Base-by-base conservation (phyloP, 345 rosid species). In the Hevea brasiliensis region DNA sequence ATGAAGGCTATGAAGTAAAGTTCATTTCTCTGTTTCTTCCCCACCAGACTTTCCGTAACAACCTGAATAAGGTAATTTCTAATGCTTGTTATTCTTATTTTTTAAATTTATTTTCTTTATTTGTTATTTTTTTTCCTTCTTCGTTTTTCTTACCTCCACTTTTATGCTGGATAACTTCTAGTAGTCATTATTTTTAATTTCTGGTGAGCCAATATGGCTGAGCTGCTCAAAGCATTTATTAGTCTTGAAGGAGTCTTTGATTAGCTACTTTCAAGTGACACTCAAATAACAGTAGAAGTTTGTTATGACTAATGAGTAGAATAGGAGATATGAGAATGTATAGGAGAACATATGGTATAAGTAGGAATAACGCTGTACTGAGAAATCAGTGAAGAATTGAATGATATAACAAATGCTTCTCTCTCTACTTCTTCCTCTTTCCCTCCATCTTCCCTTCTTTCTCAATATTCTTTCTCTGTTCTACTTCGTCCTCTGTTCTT, bases 11-110 rank as follows among this genome's bases (percentile, higher is more conserved):
- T 62, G 20, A 74, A 76, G 86, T 83, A 73, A 87, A 8, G 4
- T 24, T 40, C 70, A 59, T 21, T 72, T 69, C 42, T 42, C 37
- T 48, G 63, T 59, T 64, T 61, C 32, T 71, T 67, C 44, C 72
- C 74, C 37, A 1, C 64, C 91, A 92, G 99, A 91, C 96, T 9
- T 95, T 76, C 79, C 96, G 97, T 17, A 91, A 95, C 86, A 92
- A 92, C 83, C 92, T 95, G 51, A 95, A 92, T 80, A 91, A 95
- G 92, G 98, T 95, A 85, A 77, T 74, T 79, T 8, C 40, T 35
- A 21, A 26, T 23, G 45, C 37, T 54, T 44, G 41, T 68, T 32
- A 3, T 50, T 50, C 55, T 20, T 50, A 47, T 8, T 47, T 47
- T 47, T 44, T 0, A 32, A 32, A 32, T 32, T 32, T 32, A 32